Base-by-base conservation (phyloP, 1,139 yeast genomes). In the Hemisphaericaspora xylofermentans region DNA sequence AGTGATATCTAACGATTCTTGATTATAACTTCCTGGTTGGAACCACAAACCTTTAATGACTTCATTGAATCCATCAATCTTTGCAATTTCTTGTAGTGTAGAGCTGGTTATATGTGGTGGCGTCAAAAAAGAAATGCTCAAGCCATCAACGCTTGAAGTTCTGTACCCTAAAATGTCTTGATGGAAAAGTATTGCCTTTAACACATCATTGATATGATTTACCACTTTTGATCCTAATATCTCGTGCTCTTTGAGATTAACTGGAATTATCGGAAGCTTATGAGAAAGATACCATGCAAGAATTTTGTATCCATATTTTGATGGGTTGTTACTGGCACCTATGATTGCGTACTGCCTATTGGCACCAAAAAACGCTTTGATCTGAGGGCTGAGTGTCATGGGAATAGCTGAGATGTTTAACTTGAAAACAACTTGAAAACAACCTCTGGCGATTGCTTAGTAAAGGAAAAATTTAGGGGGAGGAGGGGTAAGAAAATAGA, bases 21-120 rank as follows among this genome's bases (percentile, higher is more conserved):
- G 58, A 51, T 84, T 81, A 49, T 76, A 84, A 26, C 88, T 75
- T 0, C 95, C 95, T 0, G 95, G 95, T 57, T 87, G 95, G 48
- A 85, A 80, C 95, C 95, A 87, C 21, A 85, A 65, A 0, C 84
- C 82, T 49, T 75, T 76, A 21, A 87, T 64, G 1, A 62, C 45
- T 8, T 50, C 49, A 40, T 58, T 49, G 51, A 59, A 64, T 2
- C 66, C 62, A 1, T 59, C 56, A 43, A 66, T 50, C 6, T 56
- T 35, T 35, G 64, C 57, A 16, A 75, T 66, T 35, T 72, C 73
- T 35, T 69, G 58, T 36, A 86, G 61, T 1, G 82, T 71, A 7
- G 61, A 53, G 14, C 63, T 60, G 2, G 88, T 78, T 9, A 83
- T 73, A 0, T 57, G 56, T 0, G 95, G 94, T 2, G 95, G 91